Percentiles rank a stretch among this genome's conserved stretches.
Conservation (phyloP, 805 yeast genomes). For the Wickerhamomyces mucosus region DNA sequence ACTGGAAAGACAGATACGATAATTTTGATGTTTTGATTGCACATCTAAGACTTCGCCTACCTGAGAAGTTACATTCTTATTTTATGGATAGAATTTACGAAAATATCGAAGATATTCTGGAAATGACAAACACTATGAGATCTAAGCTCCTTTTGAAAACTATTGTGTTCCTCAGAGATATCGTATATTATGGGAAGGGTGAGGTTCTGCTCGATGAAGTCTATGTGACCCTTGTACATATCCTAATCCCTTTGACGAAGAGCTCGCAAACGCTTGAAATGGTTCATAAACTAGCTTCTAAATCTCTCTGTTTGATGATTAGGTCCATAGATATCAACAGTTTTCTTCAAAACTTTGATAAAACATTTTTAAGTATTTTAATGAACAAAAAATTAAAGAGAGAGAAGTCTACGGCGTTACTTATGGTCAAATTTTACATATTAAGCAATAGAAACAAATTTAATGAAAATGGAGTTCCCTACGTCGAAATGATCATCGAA, state of each 20-base stretch:
- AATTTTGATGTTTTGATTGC: slow-evolving; percentile 15
- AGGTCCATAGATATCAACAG: slow-evolving; percentile 12
- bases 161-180: slow-evolving; percentile 16
- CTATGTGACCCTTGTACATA: slow-evolving; percentile 10
- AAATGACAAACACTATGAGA: slow-evolving; percentile 10
- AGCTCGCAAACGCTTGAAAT: slow-evolving; percentile 10
- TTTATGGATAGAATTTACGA: slow-evolving; percentile 9
- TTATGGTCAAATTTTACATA: slow-evolving; percentile 16
- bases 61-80: slow-evolving; percentile 5
- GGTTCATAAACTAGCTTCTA: slow-evolving; percentile 8
- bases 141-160: slow-evolving; percentile 10
- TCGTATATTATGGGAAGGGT: slow-evolving; percentile 14
- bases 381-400: slow-evolving; percentile 10
- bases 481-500: slow-evolving; percentile 3
- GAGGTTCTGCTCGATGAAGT: slow-evolving; percentile 8
- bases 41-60: slow-evolving; percentile 11
- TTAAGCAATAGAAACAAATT: slow-evolving; percentile 7
- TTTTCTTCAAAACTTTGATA: slow-evolving; percentile 12
- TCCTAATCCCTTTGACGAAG: slow-evolving; percentile 15
- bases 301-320: slow-evolving; percentile 19
- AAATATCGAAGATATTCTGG: slow-evolving; percentile 11
- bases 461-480: background rate
- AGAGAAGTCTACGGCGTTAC: slow-evolving; percentile 17
- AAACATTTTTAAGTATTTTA: slow-evolving; percentile 9
- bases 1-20: slow-evolving; percentile 12